Base-by-base conservation (phyloP, 345 rosid species). In the Syzygium oleosum region DNA sequence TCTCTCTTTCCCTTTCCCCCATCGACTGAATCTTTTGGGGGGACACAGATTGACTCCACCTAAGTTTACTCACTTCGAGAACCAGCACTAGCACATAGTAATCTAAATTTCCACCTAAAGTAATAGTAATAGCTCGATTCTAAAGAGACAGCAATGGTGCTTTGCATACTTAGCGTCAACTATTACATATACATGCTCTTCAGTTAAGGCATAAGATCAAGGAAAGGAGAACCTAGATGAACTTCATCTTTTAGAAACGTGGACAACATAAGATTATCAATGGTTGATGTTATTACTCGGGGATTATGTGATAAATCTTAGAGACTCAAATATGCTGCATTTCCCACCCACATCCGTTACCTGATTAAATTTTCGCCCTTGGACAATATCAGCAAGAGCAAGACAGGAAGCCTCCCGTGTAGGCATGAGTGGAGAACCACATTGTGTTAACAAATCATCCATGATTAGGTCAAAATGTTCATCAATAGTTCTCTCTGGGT, bases 351-450 rank as follows among this genome's bases (percentile, higher is more conserved):
- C 14, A 58, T 4, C n/a, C 51, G 85, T 85, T 88, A 97, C 99
- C 98, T 96, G 97, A 88, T 92, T 93, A 89, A 96, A 94, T 87
- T 92, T 96, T 80, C 96, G 91, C 65, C 99, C 98, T 91, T 94
- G 99, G 89, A 97, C 92, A 86, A 97, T 93, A 93, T 97, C 99
- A 88, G 98, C 95, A 90, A 97, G 95, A 85, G 99, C 98, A 85
- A 91, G 95, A 94, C 98, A 95, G 34, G 98, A 95, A 88, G 99
- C 99, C 91, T 97, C 99, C 88, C 98, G 96, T 16, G 99, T 94
- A 85, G 97, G 96, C 98, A 98, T 96, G 87, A 93, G 97, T 92
- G 94, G 91, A 89, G 98, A 92, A 89, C 97, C 98, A 90, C 94
- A 91, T 91, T 97, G 96, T 41, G 49, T 89, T 77, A 95, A 84